Conservation (phyloP, 148 eudicot genomes). For the Silene latifolia region DNA sequence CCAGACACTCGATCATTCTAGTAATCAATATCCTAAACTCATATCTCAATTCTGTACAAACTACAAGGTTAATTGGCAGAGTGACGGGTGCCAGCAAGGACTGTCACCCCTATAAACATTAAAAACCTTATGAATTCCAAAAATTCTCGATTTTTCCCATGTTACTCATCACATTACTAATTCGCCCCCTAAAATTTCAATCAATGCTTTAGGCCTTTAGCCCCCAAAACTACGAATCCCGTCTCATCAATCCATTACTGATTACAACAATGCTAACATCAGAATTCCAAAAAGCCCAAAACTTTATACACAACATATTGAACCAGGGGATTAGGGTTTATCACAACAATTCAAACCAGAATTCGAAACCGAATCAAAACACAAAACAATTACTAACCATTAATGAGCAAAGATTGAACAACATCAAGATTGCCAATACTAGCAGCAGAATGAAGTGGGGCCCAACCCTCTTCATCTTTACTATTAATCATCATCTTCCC, state of each 20-base stretch:
- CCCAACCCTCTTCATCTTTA: conserved; percentile 98
- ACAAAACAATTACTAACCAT: conserved; percentile 35
- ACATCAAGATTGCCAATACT: conserved; percentile 78
- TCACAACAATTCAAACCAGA: not conserved
- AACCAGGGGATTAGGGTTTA: not conserved
- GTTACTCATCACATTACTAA: not conserved
- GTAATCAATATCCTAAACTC: not conserved
- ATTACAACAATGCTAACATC: not conserved
- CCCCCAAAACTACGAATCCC: too few species aligned
- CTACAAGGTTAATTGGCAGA: not conserved
- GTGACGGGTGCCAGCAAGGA: not conserved
- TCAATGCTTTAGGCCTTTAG: too few species aligned
- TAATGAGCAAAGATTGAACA: conserved; percentile 49
- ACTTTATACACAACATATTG: not conserved
- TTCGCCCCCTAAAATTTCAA: too few species aligned
- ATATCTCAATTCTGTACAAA: not conserved
- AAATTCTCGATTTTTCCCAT: not conserved
- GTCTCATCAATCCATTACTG: not conserved
- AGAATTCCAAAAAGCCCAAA: not conserved
- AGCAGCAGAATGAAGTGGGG: conserved; percentile 83
- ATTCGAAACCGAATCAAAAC: not conserved
- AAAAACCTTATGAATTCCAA: too few species aligned
- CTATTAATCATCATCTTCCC: conserved; percentile 58
- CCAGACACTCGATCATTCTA: too few species aligned
- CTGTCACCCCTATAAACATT: not conserved